Evolutionary conservation across 2,329 filamentous ascomycete species (phyloP), one percentile per base, ranked within the genome.

Genomic region (Coniochaeta hoffmannii): DNA sequence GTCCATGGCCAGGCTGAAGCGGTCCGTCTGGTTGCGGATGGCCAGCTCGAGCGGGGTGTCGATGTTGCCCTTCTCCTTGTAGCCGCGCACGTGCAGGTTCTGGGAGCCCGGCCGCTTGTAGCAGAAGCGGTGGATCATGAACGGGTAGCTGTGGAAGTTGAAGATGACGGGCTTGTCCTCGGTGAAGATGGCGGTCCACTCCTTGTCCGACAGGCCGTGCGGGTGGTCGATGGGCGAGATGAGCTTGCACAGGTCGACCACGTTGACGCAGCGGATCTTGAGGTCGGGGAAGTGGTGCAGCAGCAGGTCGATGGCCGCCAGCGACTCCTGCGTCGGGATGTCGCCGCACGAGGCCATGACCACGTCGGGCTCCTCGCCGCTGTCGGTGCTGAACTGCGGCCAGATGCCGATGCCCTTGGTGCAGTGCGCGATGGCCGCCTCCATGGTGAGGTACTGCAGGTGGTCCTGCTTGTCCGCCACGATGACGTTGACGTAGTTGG

Each of bases 61-160:
- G 62, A 91, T 91, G 68, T 91, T 92, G 50, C 88, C 88, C 78
- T 92, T 91, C 75, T 92, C 88, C 65, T 81, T 85, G 75, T 91
- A 92, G 1, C 88, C 88, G 31, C 85, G 78, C n/a, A 92, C 88
- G 63, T 89, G 83, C 59, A 91, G 70, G 69, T 88, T 84, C 49
- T 76, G 67, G 67, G 79, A 82, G 5, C 87, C 87, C 1, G 83
- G 85, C 1, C 88, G 83, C 73, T 87, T 87, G 73, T 90, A 91
- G 0, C 87, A 88, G 62, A 92, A 71, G 53, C 88, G 79, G 73
- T 91, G 88, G 53, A 92, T 81, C 64, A 92, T 76, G 86, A 86
- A 91, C 9, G 88, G 88, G 72, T 92, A 91, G 31, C 83, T 87
- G 74, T 92, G 88, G 81, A 91, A 92, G 74, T 90, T 91, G 77